Base-by-base conservation (phyloP, 1,139 yeast species). In the Tardiomyces depauwii region DNA sequence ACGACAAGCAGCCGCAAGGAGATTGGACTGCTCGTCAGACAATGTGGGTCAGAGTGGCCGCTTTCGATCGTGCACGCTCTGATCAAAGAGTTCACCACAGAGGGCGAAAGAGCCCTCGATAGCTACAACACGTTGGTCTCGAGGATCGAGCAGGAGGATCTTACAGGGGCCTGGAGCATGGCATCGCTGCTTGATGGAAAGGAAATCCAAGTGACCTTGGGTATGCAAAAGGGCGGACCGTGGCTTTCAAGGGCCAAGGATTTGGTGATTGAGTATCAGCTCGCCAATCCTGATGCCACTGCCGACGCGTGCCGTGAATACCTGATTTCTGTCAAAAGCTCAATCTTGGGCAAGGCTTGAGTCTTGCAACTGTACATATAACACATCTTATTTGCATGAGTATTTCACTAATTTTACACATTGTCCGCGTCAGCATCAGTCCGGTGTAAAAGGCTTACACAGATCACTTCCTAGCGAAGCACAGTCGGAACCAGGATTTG, bases 201-300 rank as follows among this genome's bases (percentile, higher is more conserved):
- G 53, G 73, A 76, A 30, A 62, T 87, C 43, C 67, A 74, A 44
- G 66, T 70, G 43, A 65, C 70, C 14, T 64, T 82, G 19, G 65
- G 71, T 11, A 48, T 48, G 14, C 69, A 67, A 47, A 82, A 81
- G 58, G 87, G 91, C 0, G 97, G 97, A 0, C 88, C 89, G 3
- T 87, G 96, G 95, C 71, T 87, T 72, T 71, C 77, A 9, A 64
- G 65, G 27, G 65, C 80, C 11, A 73, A 77, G 48, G 77, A 76
- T 13, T 64, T 71, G 41, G 72, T 85, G 9, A 61, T 86, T 41
- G 64, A 70, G 13, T 82, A 89, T 85, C 96, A 88, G 63, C 67
- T 87, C 49, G 88, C 82, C 51, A 63, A 85, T 54, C 94, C 94
- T 0, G 57, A 56, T 0, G 72, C 72, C 9, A 60, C 73, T 0